Evolutionary conservation across 495 filamentous ascomycete genomes (phyloP).

Genomic region (Elaphomyces granulatus): DNA sequence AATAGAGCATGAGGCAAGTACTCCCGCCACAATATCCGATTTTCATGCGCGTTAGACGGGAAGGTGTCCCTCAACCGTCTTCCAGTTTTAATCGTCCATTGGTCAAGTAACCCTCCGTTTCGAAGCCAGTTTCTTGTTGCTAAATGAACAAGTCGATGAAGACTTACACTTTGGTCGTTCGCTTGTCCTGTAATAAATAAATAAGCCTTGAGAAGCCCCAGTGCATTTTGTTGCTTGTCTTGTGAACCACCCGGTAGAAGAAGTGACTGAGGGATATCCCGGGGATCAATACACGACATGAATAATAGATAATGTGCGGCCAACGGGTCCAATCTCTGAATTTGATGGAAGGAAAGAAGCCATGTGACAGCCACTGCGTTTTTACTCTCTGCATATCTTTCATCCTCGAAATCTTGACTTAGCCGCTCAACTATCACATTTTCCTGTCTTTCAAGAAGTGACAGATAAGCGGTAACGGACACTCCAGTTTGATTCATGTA

Average conservation of each 20-base stretch:
- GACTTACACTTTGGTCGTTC: slow-evolving; percentile 6
- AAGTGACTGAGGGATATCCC: slow-evolving; percentile 25
- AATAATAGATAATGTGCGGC: slow-evolving; percentile 24
- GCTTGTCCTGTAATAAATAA: slow-evolving; percentile 14
- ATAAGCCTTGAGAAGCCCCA: slow-evolving; percentile 18
- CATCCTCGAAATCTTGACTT: slow-evolving; percentile 27
- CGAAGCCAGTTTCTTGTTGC: slow-evolving; percentile 23
- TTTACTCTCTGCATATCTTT: slow-evolving; percentile 19
- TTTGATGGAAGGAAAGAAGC: slow-evolving; percentile 32
- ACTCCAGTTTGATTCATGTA: slow-evolving; percentile 28
- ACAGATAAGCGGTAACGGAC: slow-evolving; percentile 22
- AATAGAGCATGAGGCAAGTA: neutral
- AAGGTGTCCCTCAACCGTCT: neutral
- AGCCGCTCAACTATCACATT: slow-evolving; percentile 19
- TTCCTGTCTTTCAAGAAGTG: slow-evolving; percentile 21
- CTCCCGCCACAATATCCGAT: neutral
- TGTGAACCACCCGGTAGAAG: slow-evolving; percentile 8
- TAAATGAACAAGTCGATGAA: slow-evolving; percentile 26
- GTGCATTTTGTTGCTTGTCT: slow-evolving; percentile 13
- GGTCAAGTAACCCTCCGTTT: no score
- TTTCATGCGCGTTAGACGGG: neutral
- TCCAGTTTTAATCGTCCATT: no score
- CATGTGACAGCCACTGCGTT: slow-evolving; percentile 35
- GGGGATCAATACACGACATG: slow-evolving; percentile 21
- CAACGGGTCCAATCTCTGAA: slow-evolving; percentile 13